phyloP scores from a whole-genome alignment of 169 alveolate genomes.

The Babesia ovata region DNA sequence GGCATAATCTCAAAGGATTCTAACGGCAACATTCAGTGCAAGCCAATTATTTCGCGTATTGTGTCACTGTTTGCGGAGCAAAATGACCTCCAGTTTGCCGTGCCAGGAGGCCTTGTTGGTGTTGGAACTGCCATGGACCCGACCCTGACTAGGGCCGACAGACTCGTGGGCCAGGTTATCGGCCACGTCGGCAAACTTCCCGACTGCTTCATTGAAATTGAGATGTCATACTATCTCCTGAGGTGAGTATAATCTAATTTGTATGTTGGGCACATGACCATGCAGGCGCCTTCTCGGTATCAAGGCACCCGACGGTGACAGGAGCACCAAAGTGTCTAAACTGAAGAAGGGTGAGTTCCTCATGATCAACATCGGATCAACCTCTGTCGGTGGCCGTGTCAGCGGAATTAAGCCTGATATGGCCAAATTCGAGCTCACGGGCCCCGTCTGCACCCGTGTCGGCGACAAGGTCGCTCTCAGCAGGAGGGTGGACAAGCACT shows the following conservation, averaged over 20 bases:
- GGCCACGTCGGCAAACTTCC: slow-evolving; percentile 96
- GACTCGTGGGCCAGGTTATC: slow-evolving; percentile 95
- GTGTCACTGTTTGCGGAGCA: slow-evolving; percentile 96
- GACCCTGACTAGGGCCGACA: slow-evolving; percentile 95
- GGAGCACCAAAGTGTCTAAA: slow-evolving; percentile 91
- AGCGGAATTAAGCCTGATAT: slow-evolving; percentile 87
- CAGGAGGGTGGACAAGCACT: slow-evolving; percentile 96
- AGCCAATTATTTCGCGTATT: slow-evolving; percentile 87
- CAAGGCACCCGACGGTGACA: slow-evolving; percentile 84
- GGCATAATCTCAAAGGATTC: slow-evolving; percentile 91
- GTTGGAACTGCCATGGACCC: slow-evolving; percentile 98
- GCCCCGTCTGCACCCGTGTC: slow-evolving; percentile 90
- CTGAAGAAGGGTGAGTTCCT: slow-evolving; percentile 95
- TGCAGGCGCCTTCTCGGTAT: slow-evolving; percentile 90
- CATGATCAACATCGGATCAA: slow-evolving; percentile 96
- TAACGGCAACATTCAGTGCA: slow-evolving; percentile 86
- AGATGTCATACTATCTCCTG: slow-evolving; percentile 82
- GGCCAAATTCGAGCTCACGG: slow-evolving; percentile 88
- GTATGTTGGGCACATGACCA: not conserved
- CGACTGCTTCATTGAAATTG: slow-evolving; percentile 93
- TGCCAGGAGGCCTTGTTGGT: slow-evolving; percentile 95
- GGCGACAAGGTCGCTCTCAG: slow-evolving; percentile 98
- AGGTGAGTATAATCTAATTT: not conserved
- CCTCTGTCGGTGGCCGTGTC: slow-evolving; percentile 95
- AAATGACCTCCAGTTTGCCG: slow-evolving; percentile 96